Evolutionary conservation across 331 rosid species (phyloP), one percentile per base, ranked within the genome.

Genomic region (Erythrophleum ivorense): DNA sequence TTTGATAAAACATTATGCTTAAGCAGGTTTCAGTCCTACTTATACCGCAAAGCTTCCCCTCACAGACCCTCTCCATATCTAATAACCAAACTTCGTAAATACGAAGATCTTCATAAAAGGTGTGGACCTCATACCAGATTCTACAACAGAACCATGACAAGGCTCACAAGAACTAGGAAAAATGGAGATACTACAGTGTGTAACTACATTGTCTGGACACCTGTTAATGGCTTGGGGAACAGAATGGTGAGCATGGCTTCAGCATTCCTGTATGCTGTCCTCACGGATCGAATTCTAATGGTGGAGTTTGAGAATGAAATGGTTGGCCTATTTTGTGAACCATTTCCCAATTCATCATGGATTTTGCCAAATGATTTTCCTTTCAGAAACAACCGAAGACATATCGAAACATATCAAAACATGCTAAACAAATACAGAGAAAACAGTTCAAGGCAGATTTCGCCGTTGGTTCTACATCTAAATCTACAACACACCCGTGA

Each of bases 261-360:
- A 3, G 77, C 93, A 19, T 90, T 88, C 80, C 72, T 88, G 1
- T 82, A 83, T 54, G 90, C 87, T 7, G 33, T 89, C 15, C 82
- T 89, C 59, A 85, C 87, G 2, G 72, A 85, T 6, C 68, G 86
- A 31, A 87, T 85, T 52, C 73, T 88, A n/a, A 74, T 85, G 5
- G 76, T 89, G 6, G 72, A 85, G 45, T 80, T 59, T 3, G 87
- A 77, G 71, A 82, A 71, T 6, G 87, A 82, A 16, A 73, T 87
- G 79, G 69, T 58, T 1, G 91, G 86, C 54, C 89, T 87, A 11
- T 87, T 89, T 29, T 89, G 87, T 46, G 89, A 89, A 75, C 89
- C 91, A 21, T 87, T 89, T 71, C 83, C 80, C 2, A 79, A 84
- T 24, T 75, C 77, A 18, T 83, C 91, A 11, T 87, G 92, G 91